These are phyloP conservation scores for Syzygium syzygioides DNA, from an alignment of 441 rosid genomes.

Conservation along the genomic window DNA sequence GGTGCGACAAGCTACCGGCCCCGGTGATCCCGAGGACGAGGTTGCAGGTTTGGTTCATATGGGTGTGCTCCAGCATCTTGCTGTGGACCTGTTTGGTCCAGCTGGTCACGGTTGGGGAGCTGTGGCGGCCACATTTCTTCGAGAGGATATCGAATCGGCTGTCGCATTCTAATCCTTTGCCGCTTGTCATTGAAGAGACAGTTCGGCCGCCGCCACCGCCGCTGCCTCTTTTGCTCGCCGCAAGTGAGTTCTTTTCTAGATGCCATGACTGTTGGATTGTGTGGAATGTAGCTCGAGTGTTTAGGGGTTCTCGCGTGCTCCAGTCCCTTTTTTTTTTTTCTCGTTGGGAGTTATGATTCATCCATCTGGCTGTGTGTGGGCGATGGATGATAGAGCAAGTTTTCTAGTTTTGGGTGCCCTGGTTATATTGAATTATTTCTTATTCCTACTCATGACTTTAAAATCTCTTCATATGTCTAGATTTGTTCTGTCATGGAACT, in stretches of 20 bases:
- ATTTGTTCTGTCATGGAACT: neutral
- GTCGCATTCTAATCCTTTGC: conserved; percentile 28
- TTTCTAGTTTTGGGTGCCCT: neutral
- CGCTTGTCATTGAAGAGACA: conserved; percentile 22
- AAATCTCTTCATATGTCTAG: neutral
- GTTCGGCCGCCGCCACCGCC: conserved; percentile 41
- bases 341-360: neutral
- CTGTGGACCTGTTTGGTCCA: conserved; percentile 99
- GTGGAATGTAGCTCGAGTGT: neutral
- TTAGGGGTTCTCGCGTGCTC: neutral
- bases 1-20: conserved; percentile 49
- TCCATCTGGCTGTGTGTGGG: neutral
- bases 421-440: neutral
- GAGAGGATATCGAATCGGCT: conserved; percentile 42
- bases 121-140: conserved; percentile 73
- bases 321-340: neutral
- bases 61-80: conserved; percentile 86
- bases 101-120: conserved; percentile 75
- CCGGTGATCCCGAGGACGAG: conserved; percentile 54
- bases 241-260: conserved; percentile 36
- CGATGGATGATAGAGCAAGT: neutral
- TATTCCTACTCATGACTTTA: neutral
- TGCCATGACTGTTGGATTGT: neutral
- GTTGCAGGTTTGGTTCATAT: conserved; percentile 75
- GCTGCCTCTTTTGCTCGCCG: conserved; percentile 40